phyloP scores from a whole-genome alignment of 2,329 filamentous ascomycete species.

The Periconia macrospinosa region DNA sequence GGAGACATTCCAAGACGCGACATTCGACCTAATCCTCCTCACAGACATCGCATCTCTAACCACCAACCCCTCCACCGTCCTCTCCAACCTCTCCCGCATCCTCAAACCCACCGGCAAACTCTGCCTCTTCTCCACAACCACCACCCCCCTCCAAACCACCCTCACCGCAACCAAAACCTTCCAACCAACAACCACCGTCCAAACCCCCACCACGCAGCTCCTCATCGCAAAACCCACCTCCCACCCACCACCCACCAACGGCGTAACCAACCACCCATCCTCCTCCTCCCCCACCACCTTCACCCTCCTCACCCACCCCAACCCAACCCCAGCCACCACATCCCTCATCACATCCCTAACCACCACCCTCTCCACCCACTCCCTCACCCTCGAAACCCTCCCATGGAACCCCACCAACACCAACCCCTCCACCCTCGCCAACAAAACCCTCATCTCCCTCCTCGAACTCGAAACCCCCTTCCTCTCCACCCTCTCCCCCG shows the following conservation, averaged over 20 bases:
- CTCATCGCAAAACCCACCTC: neutral
- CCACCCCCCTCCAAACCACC: neutral
- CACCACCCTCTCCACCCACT: neutral
- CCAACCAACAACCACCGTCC: neutral
- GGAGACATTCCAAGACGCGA: neutral
- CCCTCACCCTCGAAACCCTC: neutral
- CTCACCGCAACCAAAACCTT: neutral
- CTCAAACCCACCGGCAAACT: neutral
- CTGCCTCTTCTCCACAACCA: neutral
- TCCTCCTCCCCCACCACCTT: neutral
- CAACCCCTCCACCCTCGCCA: neutral
- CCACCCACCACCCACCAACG: neutral
- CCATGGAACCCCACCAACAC: neutral
- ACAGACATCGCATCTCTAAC: neutral
- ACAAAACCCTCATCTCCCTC: slow-evolving; percentile 1
- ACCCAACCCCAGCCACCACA: neutral
- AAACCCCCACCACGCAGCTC: neutral
- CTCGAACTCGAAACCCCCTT: neutral
- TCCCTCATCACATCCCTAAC: neutral
- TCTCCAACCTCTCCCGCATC: neutral
- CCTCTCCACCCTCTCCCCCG: neutral
- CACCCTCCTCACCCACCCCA: neutral
- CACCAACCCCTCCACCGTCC: neutral
- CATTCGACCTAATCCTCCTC: neutral
- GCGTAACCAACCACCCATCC: neutral